Evolutionary conservation across 2,329 filamentous ascomycete species (phyloP), one percentile per base, ranked within the genome.

Genomic region (Aspergillus flavus): DNA sequence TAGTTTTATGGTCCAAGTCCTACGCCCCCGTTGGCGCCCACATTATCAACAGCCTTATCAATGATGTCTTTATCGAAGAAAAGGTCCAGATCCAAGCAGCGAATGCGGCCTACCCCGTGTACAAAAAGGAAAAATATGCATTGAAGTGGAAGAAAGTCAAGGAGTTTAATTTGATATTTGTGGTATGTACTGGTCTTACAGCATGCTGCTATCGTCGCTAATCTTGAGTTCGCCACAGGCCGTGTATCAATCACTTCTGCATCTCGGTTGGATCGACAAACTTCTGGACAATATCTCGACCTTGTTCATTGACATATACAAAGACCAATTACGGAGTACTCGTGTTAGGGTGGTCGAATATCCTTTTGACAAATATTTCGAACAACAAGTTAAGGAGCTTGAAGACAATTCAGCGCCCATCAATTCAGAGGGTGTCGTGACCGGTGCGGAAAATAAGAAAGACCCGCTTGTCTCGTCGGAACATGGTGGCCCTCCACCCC

Each of bases 41-140:
- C 71, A 85, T 97, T 68, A 89, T 99, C 83, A 97, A 99, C 83
- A 91, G 88, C 82, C 90, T 99, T 78, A 97, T 99, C 80, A 89
- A 90, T 77, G 93, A 98, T 79, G 92, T 97, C 75, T 97, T 99
- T 77, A 97, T 99, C 75, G 95, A 99, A 81, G 94, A 97, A 83
- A 94, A 92, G 78, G 86, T 87, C 64, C 85, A 88, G 21, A 81
- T 84, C 57, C 83, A 85, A 59, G 83, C 86, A 61, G 83, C 88
- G 58, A 87, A 87, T 68, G 86, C 88, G 64, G 80, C 84, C 57
- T 87, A 88, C 7, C 87, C 91, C 19, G 85, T 89, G 0, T 99
- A 95, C 81, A 92, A 88, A 79, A 91, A 92, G 73, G 95, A 98
- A 71, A 93, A 96, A 69, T 96, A 98, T 76, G 98, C 93, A 0